These are phyloP conservation scores for Suillus brevipes DNA, from an alignment of 768 basidiomycete genomes.

Conservation along the genomic window DNA sequence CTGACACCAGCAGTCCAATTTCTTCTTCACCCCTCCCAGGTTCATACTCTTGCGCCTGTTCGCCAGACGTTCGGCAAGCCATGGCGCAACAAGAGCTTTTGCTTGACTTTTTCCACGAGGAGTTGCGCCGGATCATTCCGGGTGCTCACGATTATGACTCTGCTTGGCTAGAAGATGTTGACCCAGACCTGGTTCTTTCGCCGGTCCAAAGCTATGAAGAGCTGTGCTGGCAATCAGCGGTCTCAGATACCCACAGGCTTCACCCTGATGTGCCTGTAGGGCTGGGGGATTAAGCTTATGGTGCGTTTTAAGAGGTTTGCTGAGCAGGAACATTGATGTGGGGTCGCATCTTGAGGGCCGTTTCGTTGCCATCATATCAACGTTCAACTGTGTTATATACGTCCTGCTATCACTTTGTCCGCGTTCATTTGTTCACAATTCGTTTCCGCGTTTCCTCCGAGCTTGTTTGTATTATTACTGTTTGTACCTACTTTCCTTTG, in stretches of 20 bases:
- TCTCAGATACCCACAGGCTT: constrained; percentile 22
- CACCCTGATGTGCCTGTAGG: constrained; percentile 30
- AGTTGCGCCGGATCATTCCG: constrained; percentile 27
- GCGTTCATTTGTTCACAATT: neutral
- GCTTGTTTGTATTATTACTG: neutral
- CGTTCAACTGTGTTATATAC: neutral
- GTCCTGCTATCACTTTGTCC: neutral
- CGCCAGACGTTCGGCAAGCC: constrained; percentile 32
- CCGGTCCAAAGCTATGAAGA: constrained; percentile 30
- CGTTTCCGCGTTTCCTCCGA: constrained; percentile 4
- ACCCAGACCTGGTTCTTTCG: constrained; percentile 29
- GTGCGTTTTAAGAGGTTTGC: constrained; percentile 15
- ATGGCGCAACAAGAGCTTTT: constrained; percentile 35
- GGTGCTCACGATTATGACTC: constrained; percentile 18
- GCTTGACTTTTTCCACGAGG: constrained; percentile 33
- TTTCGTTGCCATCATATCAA: neutral
- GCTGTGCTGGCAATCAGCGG: constrained; percentile 30
- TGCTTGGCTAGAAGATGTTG: constrained; percentile 30
- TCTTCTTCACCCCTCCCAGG: constrained; percentile 22
- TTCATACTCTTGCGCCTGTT: constrained; percentile 28
- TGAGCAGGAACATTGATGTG: neutral
- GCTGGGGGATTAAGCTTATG: constrained; percentile 24
- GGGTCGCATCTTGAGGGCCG: neutral
- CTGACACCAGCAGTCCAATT: constrained; percentile 27
- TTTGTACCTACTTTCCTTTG: neutral